Base-by-base conservation (phyloP, 164 flowering plant genomes). In the Annona squamosa region DNA sequence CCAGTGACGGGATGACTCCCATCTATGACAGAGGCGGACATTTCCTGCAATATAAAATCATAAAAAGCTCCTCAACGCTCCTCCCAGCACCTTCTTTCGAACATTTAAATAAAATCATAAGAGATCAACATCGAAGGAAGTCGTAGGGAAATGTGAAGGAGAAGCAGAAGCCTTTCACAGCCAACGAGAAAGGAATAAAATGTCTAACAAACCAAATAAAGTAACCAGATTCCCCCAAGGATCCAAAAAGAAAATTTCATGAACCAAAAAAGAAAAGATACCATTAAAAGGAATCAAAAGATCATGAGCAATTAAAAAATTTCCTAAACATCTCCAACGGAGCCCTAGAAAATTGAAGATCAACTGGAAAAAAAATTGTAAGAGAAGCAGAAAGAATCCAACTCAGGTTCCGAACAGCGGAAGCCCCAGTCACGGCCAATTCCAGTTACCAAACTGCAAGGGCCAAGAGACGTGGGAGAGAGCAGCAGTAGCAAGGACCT, bases 1-100 rank as follows among this genome's bases (percentile, higher is more conserved):
- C 98, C 98, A 59, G 94, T 87, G 42, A 87, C 92, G 12, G 86
- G 85, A 80, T 87, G 95, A 80, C 86, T 90, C 66, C 95, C 90
- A 79, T 90, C 88, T 10, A 87, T 82, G 41, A 86, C 87, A 65
- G 91, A 65, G 52, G 92, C 79, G 17, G 92, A 67, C 83, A 89
- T 86, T 78, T 89, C 98, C 97, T 93, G 86, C 74, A 80, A 46
- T 10, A 74, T 41, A 7, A 18, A 37, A 9, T 4, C 26, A 46
- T 65, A 18, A n/a, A 19, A 46, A 10, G 19, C 46, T 42, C 48
- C 19, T 46, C 45, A 63, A 63, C 37, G 47, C 63, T 26, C 6
- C 48, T 63, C 47, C 3, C 19, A 19, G 37, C 68, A 69, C 47
- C 19, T 67, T 5, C 6, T 17, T 45, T 43, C 17, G 43, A 45